Evolutionary conservation across 2,329 filamentous ascomycete species (phyloP), one percentile per base, ranked within the genome.

Genomic region (Trichoderma aggressivum): DNA sequence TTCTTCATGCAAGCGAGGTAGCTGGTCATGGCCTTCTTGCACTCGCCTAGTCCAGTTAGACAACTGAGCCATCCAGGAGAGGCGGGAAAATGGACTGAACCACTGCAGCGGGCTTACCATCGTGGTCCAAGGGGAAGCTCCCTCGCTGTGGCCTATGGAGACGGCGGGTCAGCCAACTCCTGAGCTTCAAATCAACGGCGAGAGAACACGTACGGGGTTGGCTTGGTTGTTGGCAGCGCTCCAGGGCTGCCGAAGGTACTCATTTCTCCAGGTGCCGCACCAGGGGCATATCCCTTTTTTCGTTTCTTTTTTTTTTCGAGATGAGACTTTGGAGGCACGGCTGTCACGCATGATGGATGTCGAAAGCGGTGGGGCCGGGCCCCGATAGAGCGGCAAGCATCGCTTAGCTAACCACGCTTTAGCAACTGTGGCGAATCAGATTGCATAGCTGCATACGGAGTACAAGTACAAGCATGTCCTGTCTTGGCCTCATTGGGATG

Each of bases 91-190:
- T 53, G 47, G 47, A 53, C 47, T 53, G 47, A 53, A 53, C 47
- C 47, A 53, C 21, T 53, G 47, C 47, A 12, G 39, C 65, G 30
- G 58, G 74, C 82, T 75, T 76, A 84, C 84, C 94, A 81, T 97
- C 94, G 77, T 98, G 94, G 81, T 98, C 95, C 70, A 98, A 89
- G n/a, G 95, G 95, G 79, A 98, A 98, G 77, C 93, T 97, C 70
- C 95, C 95, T 77, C 94, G 90, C 80, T 98, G 92, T 6, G 95
- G 95, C 71, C 93, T 96, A 75, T 32, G 50, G 30, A 28, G 58
- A 59, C 50, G 56, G 43, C 58, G 67, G 66, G 71, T 70, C 67
- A 60, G 71, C 61, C 71, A 66, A 66, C 59, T 64, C 43, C 58
- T 56, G 55, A 50, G 53, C 64, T 59, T 65, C 67, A 70, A 53